Base-by-base conservation (phyloP, 176 grass and related monocot genomes). In the Guadua angustifolia region DNA sequence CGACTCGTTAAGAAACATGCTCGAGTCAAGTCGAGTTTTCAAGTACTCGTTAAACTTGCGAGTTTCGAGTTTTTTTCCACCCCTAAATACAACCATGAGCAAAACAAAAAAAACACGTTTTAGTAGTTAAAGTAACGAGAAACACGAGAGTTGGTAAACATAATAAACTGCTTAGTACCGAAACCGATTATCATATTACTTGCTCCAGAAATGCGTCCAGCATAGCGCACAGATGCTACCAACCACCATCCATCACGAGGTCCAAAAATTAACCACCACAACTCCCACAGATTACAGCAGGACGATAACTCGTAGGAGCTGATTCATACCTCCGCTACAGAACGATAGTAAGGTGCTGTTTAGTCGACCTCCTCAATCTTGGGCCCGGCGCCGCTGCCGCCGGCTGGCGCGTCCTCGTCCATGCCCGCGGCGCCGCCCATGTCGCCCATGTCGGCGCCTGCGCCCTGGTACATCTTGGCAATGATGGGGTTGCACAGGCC, bases 381-480 rank as follows among this genome's bases (percentile, higher is more conserved):
- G 77, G 86, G 89, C 39, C 89, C 89, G 1, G 89, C 53, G n/a
- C 88, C 88, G 1, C 83, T 52, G 0, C 77, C 74, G 2, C 77
- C 71, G 0, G 89, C 40, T 0, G 86, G 85, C 0, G 71, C 52
- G n/a, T 88, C 89, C n/a, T 91, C 89, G 44, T 91, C 89, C 88
- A 90, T 88, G 67, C 90, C 82, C 0, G 4, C 35, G 0, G 66
- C 75, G 6, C 61, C 87, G 32, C 65, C 71, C 86, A 92, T 89
- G 78, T 91, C 86, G 32, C 65, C 71, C 86, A 92, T 89, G 78
- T 91, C 86, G 13, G 81, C 76, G 1, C 85, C 89, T 0, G 81
- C 85, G 2, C 88, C 88, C 62, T 94, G 92, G 68, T 94, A 94
- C 92, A 91, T 91, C 82, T 94, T 94, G 32, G 92, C 88, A 73